Percentiles rank a stretch among this genome's conserved stretches.
These are phyloP conservation scores for Amesomyces nigricolor DNA, from an alignment of 2,329 filamentous ascomycete genomes.

Conservation along the genomic window DNA sequence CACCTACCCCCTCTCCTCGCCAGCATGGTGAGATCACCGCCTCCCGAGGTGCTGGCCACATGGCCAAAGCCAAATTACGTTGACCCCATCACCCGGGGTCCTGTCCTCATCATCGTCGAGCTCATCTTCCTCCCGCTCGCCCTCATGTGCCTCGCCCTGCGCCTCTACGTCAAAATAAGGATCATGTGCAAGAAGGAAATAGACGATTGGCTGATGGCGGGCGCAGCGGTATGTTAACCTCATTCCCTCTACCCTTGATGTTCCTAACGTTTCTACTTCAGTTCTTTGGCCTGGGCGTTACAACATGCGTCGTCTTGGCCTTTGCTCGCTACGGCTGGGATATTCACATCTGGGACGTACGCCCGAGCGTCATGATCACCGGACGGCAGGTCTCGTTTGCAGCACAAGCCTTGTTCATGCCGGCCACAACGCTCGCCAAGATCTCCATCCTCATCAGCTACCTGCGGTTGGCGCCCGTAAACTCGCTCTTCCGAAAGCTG, in stretches of 20 bases:
- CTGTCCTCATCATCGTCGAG: conserved; percentile 35
- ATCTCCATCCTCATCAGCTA: conserved; percentile 38
- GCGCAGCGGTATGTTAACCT: conserved; percentile 31
- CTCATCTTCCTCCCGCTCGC: conserved; percentile 33
- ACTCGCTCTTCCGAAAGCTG: conserved; percentile 32
- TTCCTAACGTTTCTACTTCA: conserved; percentile 11
- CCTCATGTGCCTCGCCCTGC: conserved; percentile 31
- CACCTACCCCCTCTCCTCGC: background rate
- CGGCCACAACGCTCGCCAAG: conserved; percentile 36
- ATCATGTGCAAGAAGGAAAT: conserved; percentile 32
- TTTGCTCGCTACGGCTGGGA: conserved; percentile 35
- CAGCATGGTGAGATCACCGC: conserved; percentile 33
- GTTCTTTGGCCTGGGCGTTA: conserved; percentile 33
- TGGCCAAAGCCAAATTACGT: conserved; percentile 38
- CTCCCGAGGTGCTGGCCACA: conserved; percentile 31
- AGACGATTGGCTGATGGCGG: conserved; percentile 41
- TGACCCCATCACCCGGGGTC: conserved; percentile 35
- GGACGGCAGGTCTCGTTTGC: conserved; percentile 37
- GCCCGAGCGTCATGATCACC: conserved; percentile 24
- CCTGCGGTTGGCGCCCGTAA: conserved; percentile 34
- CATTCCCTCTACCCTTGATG: background rate
- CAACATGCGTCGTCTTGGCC: conserved; percentile 34
- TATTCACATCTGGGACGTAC: conserved; percentile 36
- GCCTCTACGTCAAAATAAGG: conserved; percentile 35
- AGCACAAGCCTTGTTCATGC: conserved; percentile 36